phyloP scores from a whole-genome alignment of 2,329 filamentous ascomycete genomes.

The Alternaria incomplexa region DNA sequence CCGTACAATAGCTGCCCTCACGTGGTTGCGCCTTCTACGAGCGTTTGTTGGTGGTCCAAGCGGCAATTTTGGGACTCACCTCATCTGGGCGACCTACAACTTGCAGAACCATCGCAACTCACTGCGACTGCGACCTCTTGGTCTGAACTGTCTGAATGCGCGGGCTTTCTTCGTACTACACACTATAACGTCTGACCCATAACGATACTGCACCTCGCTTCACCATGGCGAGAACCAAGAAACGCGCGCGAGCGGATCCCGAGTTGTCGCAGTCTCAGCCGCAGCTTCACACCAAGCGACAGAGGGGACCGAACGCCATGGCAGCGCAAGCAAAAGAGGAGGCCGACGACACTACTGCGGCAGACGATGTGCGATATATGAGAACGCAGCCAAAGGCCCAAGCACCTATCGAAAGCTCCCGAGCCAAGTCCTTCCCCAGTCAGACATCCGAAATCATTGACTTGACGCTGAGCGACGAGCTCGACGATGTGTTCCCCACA shows the following conservation, averaged over 20 bases:
- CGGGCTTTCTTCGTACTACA: neutral
- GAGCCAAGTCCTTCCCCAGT: neutral
- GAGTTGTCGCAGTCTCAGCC: neutral
- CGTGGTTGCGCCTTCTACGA: neutral
- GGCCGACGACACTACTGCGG: neutral
- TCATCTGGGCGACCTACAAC: neutral
- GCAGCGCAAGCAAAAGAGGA: neutral
- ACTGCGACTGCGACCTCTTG: neutral
- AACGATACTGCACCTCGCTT: neutral
- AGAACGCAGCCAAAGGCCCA: neutral
- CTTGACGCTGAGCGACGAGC: neutral
- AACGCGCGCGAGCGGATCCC: neutral
- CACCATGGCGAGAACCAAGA: neutral
- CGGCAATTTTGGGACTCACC: neutral
- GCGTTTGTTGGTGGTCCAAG: conserved; percentile 1
- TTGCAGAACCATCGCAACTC: neutral
- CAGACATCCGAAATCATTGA: neutral
- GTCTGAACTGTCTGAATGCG: neutral
- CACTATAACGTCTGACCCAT: neutral
- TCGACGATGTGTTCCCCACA: neutral
- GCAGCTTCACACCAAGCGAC: neutral
- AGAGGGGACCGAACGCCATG: neutral
- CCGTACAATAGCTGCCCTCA: neutral
- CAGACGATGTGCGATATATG: neutral
- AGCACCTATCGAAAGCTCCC: neutral